phyloP scores from a whole-genome alignment of 2,329 filamentous ascomycete genomes.

The Alternaria hordeiaustralica region DNA sequence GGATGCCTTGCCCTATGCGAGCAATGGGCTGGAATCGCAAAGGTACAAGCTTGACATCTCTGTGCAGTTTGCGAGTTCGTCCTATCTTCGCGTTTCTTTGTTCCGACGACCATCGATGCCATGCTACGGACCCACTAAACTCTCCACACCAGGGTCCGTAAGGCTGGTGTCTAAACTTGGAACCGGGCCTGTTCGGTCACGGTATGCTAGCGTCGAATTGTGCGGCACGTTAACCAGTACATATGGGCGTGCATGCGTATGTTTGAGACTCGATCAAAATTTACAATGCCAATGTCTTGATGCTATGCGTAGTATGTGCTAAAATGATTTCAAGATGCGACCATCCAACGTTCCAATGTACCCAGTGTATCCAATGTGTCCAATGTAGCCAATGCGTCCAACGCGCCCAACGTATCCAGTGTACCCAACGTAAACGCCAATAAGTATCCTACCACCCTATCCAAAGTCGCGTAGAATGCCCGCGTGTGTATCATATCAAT shows the following conservation, averaged over 20 bases:
- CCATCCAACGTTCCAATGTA: background rate
- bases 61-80: background rate
- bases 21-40: background rate
- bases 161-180: conserved; percentile 9
- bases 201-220: background rate
- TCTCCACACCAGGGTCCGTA: conserved; percentile 11
- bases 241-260: background rate
- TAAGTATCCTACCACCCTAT: background rate
- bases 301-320: background rate
- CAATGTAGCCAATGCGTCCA: background rate
- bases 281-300: background rate
- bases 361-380: background rate
- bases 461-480: background rate
- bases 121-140: conserved; percentile 1
- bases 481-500: background rate
- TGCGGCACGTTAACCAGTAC: background rate
- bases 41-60: background rate
- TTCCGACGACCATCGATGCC: background rate
- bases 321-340: background rate
- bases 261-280: background rate
- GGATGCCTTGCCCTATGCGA: conserved; percentile 9
- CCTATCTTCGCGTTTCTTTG: conserved; percentile 2
- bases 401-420: background rate
- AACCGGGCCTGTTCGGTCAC: background rate
- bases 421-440: background rate